A percentile compares a stretch with the other conserved stretches of the same genome.
Conservation (phyloP, 1,139 yeast species). For the Kodamaea fungicola region DNA sequence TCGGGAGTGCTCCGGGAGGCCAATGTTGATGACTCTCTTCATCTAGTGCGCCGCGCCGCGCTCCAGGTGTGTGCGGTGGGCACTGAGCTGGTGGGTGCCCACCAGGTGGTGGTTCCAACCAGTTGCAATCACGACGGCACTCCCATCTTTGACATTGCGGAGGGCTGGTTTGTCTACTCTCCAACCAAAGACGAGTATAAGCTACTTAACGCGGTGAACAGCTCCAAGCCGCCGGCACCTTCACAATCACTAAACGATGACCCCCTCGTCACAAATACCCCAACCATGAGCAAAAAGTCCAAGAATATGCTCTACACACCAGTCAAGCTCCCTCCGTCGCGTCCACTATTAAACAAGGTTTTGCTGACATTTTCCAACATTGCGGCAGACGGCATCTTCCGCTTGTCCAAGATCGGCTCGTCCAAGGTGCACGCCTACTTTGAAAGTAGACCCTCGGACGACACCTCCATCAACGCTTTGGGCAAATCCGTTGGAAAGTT, state of each 20-base stretch:
- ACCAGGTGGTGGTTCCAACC: constrained; percentile 26
- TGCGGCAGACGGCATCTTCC: constrained; percentile 53
- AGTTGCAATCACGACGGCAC: constrained; percentile 31
- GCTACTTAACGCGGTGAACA: constrained; percentile 23
- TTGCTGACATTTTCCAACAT: constrained; percentile 47
- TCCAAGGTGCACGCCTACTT: constrained; percentile 38
- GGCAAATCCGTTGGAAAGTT: constrained; percentile 28
- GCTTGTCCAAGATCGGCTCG: constrained; percentile 49
- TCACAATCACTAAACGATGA: constrained; percentile 6
- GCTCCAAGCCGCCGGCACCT: constrained; percentile 5
- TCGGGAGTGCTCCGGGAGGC: constrained; percentile 1
- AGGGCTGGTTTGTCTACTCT: constrained; percentile 50
- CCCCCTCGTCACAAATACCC: constrained; percentile 11
- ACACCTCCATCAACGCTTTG: constrained; percentile 26
- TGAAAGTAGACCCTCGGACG: constrained; percentile 13
- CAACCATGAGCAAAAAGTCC: constrained; percentile 1
- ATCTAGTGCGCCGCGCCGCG: constrained; percentile 22
- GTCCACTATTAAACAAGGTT: constrained; percentile 44
- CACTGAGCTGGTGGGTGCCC: constrained; percentile 7
- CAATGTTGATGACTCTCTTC: constrained; percentile 20
- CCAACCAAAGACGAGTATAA: constrained; percentile 38
- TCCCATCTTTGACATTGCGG: constrained; percentile 50
- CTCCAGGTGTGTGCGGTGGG: too few relatives aligned
- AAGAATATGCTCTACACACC: constrained; percentile 31
- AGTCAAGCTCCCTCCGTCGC: constrained; percentile 43